Percentiles rank a stretch among this genome's conserved stretches.
Evolutionary conservation across 495 filamentous ascomycete genomes (phyloP).

Genomic region (Xylaria castorea): DNA sequence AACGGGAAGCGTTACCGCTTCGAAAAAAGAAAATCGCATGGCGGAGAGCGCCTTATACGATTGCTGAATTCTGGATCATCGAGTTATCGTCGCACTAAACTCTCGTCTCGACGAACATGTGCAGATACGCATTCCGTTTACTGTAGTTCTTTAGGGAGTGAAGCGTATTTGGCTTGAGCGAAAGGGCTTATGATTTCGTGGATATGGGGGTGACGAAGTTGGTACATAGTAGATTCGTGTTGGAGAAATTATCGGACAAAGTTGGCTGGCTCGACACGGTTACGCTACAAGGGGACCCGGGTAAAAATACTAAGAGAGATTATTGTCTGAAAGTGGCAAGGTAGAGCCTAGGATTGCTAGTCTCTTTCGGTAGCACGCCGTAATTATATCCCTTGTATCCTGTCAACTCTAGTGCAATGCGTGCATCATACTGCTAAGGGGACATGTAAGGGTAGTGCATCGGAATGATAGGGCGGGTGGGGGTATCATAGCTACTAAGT

Average conservation of each 20-base stretch:
- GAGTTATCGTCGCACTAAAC: background rate
- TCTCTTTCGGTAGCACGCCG: slow-evolving; percentile 10
- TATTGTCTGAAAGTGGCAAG: slow-evolving; percentile 16
- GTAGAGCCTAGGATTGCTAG: background rate
- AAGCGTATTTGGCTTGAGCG: background rate
- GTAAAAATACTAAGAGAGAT: slow-evolving; percentile 7
- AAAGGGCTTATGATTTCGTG: background rate
- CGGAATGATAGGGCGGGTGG: background rate
- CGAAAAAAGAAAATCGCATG: slow-evolving; percentile 6
- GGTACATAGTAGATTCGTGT: slow-evolving; percentile 11
- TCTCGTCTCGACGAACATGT: background rate
- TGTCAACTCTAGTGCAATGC: background rate
- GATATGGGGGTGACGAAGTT: background rate
- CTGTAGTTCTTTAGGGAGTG: background rate
- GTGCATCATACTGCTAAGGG: background rate
- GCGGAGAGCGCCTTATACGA: background rate
- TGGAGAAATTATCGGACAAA: background rate
- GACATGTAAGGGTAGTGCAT: background rate
- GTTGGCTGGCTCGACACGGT: slow-evolving; percentile 14
- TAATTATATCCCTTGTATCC: background rate
- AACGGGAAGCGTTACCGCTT: background rate
- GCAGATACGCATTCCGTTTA: background rate
- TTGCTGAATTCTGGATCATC: background rate
- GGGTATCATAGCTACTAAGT: background rate
- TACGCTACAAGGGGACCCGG: slow-evolving; percentile 4